Percentiles rank a stretch among this genome's conserved stretches.
Conservation (phyloP, 1,284 basidiomycete species). For the Melanopsichium pennsylvanicum region DNA sequence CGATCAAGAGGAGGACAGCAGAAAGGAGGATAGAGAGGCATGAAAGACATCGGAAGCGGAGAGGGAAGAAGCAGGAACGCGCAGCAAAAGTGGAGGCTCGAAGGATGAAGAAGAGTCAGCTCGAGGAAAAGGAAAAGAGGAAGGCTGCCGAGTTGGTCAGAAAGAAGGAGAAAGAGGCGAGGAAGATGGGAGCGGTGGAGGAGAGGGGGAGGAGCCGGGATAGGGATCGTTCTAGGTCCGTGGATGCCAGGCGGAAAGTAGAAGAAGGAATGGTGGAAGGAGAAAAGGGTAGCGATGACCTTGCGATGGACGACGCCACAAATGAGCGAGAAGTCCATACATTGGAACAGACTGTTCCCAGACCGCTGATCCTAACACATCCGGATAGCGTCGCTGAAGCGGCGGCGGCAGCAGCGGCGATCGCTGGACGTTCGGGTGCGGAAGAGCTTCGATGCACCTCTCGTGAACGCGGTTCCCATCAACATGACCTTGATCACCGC, state of each 20-base stretch:
- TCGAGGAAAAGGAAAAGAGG: conserved; percentile 23
- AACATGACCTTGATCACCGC: conserved; percentile 30
- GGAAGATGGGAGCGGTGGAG: conserved; percentile 3
- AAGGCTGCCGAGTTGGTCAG: conserved; percentile 11
- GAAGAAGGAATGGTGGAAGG: neutral
- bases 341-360: conserved; percentile 18
- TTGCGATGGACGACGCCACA: neutral
- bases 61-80: conserved; percentile 22
- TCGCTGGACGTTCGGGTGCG: conserved; percentile 5
- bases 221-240: conserved; percentile 25
- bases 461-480: conserved; percentile 1
- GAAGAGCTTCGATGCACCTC: neutral
- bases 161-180: conserved; percentile 1
- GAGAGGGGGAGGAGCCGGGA: conserved; percentile 37
- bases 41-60: conserved; percentile 20
- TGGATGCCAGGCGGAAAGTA: conserved; percentile 5
- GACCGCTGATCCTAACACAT: conserved; percentile 14
- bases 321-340: neutral
- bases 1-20: conserved; percentile 73
- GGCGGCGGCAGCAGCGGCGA: conserved; percentile 15
- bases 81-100: conserved; percentile 21
- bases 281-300: neutral
- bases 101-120: conserved; percentile 20
- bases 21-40: conserved; percentile 25
- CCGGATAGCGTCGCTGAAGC: conserved; percentile 25